Evolutionary conservation across 169 alveolate species (phyloP).

Genomic region (Theileria annulata): DNA sequence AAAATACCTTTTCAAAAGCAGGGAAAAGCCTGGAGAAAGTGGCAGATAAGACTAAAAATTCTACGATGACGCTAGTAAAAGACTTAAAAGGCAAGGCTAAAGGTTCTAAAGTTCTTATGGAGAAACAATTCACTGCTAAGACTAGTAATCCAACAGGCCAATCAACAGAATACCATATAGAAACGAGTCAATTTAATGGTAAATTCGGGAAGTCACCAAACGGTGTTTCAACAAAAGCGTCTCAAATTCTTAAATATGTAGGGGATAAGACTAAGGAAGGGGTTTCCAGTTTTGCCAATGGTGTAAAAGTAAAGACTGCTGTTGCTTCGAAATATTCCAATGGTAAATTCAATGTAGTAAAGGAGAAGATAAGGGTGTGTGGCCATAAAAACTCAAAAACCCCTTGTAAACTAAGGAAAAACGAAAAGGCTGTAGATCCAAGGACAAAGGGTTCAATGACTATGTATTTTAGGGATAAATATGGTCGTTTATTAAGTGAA

Average conservation of each 20-base stretch:
- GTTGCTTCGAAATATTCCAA: neutral
- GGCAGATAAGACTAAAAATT: neutral
- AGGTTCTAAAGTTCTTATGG: neutral
- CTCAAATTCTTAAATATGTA: neutral
- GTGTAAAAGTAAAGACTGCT: neutral
- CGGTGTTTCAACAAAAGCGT: neutral
- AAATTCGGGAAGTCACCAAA: neutral
- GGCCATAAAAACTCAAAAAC: neutral
- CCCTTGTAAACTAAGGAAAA: neutral
- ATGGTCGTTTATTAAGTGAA: neutral
- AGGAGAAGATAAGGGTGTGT: neutral
- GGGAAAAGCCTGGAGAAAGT: neutral
- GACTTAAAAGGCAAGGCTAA: neutral
- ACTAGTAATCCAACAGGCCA: neutral
- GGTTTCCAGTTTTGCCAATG: neutral
- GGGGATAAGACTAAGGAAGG: slow-evolving; percentile 6
- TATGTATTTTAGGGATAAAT: neutral
- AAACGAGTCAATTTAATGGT: neutral
- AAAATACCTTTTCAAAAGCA: neutral
- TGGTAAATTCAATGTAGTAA: neutral
- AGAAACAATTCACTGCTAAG: too few species aligned
- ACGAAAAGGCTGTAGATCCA: neutral
- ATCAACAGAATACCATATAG: neutral
- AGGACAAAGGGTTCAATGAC: neutral
- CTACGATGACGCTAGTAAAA: neutral